Conservation (phyloP, 2,329 filamentous ascomycete species). For the Verticillium albo-atrum region DNA sequence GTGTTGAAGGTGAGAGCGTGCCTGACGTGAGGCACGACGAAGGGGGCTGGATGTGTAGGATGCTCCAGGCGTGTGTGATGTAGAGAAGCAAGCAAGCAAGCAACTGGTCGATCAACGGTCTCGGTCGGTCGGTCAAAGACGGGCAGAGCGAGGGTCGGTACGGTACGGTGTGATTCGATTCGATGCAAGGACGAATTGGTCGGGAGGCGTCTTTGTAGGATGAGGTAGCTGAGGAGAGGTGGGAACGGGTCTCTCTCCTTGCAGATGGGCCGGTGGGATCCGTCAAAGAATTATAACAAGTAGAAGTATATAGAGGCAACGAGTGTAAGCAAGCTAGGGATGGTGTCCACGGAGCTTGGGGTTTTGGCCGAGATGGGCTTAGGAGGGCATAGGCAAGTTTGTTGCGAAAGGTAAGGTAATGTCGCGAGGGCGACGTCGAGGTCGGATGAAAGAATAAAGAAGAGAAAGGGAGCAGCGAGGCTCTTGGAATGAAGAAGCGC, state of each 20-base stretch:
- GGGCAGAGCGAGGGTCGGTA: conserved; percentile 1
- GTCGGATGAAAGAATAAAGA: conserved; percentile 19
- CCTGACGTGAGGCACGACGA: conserved; percentile 42
- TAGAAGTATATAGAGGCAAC: conserved; percentile 11
- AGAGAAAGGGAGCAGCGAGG: conserved; percentile 23
- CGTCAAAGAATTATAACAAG: conserved; percentile 15
- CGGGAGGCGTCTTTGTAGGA: background rate
- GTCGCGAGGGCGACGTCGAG: conserved; percentile 4
- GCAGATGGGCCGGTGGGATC: conserved; percentile 4
- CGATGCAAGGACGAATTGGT: background rate
- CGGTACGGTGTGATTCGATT: background rate
- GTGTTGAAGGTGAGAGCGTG: conserved; percentile 67
- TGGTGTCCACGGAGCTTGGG: conserved; percentile 1
- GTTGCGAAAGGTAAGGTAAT: background rate
- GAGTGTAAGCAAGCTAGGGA: conserved; percentile 12
- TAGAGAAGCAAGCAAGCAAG: conserved; percentile 6
- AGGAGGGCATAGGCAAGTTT: conserved; percentile 7
- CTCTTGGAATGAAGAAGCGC: conserved; percentile 20
- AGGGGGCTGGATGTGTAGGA: conserved; percentile 8
- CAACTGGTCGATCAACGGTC: background rate
- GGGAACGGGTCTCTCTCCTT: conserved; percentile 7
- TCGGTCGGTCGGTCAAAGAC: background rate
- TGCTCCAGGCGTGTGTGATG: conserved; percentile 2
- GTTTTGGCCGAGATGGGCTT: conserved; percentile 2
- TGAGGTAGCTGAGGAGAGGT: conserved; percentile 3